Base-by-base conservation (phyloP, 768 basidiomycete species). In the Termitomyces sp. region DNA sequence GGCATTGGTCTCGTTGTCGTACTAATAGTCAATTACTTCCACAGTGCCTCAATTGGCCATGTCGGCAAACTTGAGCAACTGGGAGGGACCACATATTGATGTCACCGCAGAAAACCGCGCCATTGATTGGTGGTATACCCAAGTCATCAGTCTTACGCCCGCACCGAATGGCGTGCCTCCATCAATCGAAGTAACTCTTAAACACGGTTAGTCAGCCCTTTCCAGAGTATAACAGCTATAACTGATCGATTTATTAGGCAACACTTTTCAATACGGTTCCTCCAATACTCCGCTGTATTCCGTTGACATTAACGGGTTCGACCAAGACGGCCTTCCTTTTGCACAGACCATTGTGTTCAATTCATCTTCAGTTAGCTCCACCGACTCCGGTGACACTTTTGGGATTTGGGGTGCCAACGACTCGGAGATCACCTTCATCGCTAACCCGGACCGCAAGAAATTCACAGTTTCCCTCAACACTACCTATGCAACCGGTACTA, bases 31-130 rank as follows among this genome's bases (percentile, higher is more conserved):
- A 12, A 11, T 43, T 9, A n/a, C 36, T 36, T 42, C n/a, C 58
- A 43, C 54, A 62, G 61, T 64, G 69, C 72, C 65, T 66, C 75
- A 53, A 36, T 50, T 20, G 11, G 48, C n/a, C 32, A 32, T 58
- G 56, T 47, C 57, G 48, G 57, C 63, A 20, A 50, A 61, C 25
- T 45, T 63, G 43, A 34, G 20, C 29, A 63, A 63, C 20, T 63
- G 63, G 63, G 63, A 63, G 37, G 63, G 63, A 25, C 49, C 64
- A 7, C 64, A 65, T 32, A 65, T 65, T n/a, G 64, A 65, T 32
- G 61, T 58, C 14, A 6, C 57, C 6, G 34, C 50, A 15, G 58
- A 62, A 12, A 65, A 65, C 17, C 53, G 58, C n/a, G 64, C 64
- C 14, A 57, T 65, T 12, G 61, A 65, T 42, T 65, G 64, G 64